These are phyloP conservation scores for Dryas drummondii DNA, from an alignment of 306 rosid genomes.

Conservation along the genomic window DNA sequence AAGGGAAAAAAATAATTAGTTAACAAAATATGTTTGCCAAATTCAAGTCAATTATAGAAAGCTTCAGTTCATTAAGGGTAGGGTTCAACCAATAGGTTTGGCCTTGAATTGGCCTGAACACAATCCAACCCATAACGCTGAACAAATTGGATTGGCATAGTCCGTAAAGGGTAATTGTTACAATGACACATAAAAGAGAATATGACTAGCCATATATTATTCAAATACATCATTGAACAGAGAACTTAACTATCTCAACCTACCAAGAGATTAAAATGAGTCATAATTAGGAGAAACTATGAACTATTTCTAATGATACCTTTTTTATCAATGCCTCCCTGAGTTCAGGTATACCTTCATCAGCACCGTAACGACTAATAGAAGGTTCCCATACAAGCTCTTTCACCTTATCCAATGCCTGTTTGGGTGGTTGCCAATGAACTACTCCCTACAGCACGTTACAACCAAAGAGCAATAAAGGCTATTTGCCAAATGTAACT, in stretches of 20 bases:
- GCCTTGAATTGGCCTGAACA: neutral
- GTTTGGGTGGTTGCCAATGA: conserved; percentile 90
- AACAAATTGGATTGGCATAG: neutral
- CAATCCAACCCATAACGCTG: neutral
- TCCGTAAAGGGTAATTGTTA: neutral
- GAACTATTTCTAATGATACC: conserved; percentile 36
- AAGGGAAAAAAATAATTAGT: conserved; percentile 20
- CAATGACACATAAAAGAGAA: neutral
- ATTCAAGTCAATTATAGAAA: neutral
- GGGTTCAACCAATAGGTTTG: conserved; percentile 1
- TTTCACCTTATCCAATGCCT: conserved; percentile 75
- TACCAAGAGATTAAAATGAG: neutral
- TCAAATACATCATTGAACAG: neutral
- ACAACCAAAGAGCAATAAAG: conserved; percentile 16
- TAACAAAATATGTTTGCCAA: neutral
- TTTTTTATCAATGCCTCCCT: conserved; percentile 63
- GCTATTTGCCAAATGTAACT: conserved; percentile 2
- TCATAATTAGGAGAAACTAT: neutral
- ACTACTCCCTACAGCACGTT: conserved; percentile 74
- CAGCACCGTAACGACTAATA: conserved; percentile 82
- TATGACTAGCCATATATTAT: neutral
- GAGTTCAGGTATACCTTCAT: conserved; percentile 92
- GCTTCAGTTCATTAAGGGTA: neutral
- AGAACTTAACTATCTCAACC: neutral
- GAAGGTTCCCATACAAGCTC: conserved; percentile 84